Evolutionary conservation across 2,329 filamentous ascomycete genomes (phyloP), one percentile per base, ranked within the genome.

Genomic region (Pseudopyricularia javanii): DNA sequence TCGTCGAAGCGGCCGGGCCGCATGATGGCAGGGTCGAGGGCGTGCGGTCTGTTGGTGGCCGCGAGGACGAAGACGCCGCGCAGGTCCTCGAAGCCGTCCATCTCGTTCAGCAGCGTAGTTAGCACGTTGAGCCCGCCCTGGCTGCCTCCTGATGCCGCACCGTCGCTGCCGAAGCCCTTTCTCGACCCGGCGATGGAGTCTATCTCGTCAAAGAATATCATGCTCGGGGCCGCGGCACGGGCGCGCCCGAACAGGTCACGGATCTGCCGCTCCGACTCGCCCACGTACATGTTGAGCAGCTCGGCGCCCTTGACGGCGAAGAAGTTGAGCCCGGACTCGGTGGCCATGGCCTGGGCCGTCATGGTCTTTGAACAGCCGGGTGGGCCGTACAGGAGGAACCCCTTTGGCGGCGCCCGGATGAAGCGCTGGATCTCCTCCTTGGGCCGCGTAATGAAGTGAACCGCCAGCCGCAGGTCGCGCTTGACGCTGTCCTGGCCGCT

Each of bases 121-220:
- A 96, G 78, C 47, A 95, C 87, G 63, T 96, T 93, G 49, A 95
- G 76, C 1, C 84, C 80, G 17, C 47, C 37, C 7, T 60, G 55
- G 37, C 64, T 69, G 12, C 65, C 66, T 6, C 68, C 65, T 3
- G 73, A 73, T 26, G 73, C 73, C 14, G 78, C 66, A 17, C 49
- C 26, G 24, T 15, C 33, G 14, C 48, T 12, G 5, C 40, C 50
- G 52, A 74, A 70, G 20, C 74, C 71, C 40, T 71, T 60, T 7
- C 76, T 69, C 53, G 74, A 71, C 1, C 70, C 84, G 62, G 67
- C 86, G 57, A 97, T 91, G 4, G 88, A 83, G 68, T 97, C 91
- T 60, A 97, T 93, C 66, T 97, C 91, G 65, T 97, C 91, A 59
- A 96, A 95, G 74, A 96, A 97, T 61, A 97, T 90, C 68, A 96